phyloP scores from a whole-genome alignment of 1,284 basidiomycete genomes.

The Porogramme epimiltina region DNA sequence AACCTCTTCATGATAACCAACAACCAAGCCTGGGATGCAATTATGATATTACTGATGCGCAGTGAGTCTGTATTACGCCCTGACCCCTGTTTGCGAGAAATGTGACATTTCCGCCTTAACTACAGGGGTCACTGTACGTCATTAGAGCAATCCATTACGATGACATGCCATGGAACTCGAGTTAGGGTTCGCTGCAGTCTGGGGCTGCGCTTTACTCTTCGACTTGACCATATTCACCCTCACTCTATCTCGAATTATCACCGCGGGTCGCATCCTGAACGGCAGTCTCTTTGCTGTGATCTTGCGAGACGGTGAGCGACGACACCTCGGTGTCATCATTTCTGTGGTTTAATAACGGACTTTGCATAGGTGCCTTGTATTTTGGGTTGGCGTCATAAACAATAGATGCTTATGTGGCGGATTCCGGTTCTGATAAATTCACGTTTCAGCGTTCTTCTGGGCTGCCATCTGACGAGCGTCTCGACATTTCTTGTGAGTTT shows the following conservation, averaged over 20 bases:
- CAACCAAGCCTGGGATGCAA: constrained; percentile 6
- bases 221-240: constrained; percentile 6
- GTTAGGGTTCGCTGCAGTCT: constrained; percentile 7
- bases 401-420: too few species aligned
- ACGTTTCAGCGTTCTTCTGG: constrained; percentile 3
- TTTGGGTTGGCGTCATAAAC: constrained; percentile 4
- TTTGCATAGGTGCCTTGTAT: neutral
- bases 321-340: too few species aligned
- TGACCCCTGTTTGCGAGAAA: too few species aligned
- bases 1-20: too few species aligned
- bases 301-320: constrained; percentile 8
- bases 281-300: constrained; percentile 5
- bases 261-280: neutral
- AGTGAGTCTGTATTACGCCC: constrained; percentile 5
- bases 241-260: constrained; percentile 1
- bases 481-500: constrained; percentile 6
- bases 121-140: neutral
- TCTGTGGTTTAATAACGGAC: too few species aligned
- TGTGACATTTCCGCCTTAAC: too few species aligned
- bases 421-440: too few species aligned
- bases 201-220: constrained; percentile 3
- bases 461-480: constrained; percentile 7
- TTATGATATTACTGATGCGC: neutral
- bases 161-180: too few species aligned
- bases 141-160: too few species aligned